phyloP scores from a whole-genome alignment of 108 stramenopile species.

The Nitzschia inconspicua region DNA sequence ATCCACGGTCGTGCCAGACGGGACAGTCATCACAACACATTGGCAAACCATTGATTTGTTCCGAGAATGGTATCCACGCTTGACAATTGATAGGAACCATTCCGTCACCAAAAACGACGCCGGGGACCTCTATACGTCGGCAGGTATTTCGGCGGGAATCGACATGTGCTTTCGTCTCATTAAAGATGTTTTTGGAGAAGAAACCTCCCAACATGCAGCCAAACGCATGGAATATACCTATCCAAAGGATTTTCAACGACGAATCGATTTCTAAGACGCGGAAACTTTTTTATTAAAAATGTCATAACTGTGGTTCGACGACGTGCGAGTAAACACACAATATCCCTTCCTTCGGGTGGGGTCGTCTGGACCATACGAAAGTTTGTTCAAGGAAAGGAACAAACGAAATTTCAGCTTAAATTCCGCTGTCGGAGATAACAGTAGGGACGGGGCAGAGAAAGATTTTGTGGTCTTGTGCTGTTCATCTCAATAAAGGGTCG shows the following conservation, averaged over 20 bases:
- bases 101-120: background rate
- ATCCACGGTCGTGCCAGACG: background rate
- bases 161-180: slow-evolving; percentile 3
- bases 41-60: background rate
- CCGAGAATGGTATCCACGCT: background rate
- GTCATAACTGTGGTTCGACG: no score
- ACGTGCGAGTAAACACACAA: no score
- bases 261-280: background rate
- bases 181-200: background rate
- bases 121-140: background rate
- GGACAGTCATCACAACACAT: background rate
- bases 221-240: slow-evolving; percentile 1
- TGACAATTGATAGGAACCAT: background rate
- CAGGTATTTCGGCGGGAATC: slow-evolving; percentile 1
- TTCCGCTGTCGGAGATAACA: no score
- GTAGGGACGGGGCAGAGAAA: no score
- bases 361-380: no score
- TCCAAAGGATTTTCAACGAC: background rate
- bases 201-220: background rate
- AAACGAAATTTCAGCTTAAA: no score
- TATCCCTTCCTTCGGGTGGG: no score
- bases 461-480: no score
- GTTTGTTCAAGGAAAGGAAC: no score
- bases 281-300: no score
- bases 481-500: no score